Evolutionary conservation across 805 yeast genomes (phyloP), one percentile per base, ranked within the genome.

Genomic region (Saccharomycopsis capsularis): DNA sequence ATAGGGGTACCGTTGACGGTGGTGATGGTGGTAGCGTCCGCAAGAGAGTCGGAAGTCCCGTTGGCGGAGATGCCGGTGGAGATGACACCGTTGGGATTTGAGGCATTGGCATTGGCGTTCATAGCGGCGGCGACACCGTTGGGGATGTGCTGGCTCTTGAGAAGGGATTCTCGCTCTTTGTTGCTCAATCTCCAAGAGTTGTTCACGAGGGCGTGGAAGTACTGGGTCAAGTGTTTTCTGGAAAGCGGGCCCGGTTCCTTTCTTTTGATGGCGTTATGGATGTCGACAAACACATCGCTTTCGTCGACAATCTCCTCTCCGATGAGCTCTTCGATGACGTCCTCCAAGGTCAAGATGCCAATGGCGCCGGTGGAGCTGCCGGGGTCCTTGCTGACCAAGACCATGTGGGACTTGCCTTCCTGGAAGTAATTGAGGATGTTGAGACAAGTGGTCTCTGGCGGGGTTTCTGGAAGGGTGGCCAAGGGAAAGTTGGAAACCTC

Each of bases 291-390:
- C 18, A 93, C 97, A 63, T 91, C 99, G 22, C 89, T 80, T 67
- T 91, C 99, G 62, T 91, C 99, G 38, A 91, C 91, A 60, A 91
- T 91, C 64, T 91, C 99, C 66, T 91, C 98, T 44, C 99, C 99
- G 64, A 91, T 91, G 55, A 91, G 74, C 67, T 91, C 99, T 65
- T 91, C 99, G 61, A 91, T 93, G n/a, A 91, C 97, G 62, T 91
- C 99, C 66, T 91, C 99, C 53, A 91, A 71, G 1, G 99, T 91
- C 40, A 91, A 70, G 7, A 91, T 95, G 55, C 99, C 99, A 29
- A 84, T 63, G 1, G 96, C 93, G 19, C 97, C 97, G 36, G 73
- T 71, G 1, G 83, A 74, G 57, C 74, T 78, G 40, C 99, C 99
- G 0, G 98, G 98, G 40, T 73, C 72, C 50, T 81, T 82, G 55